A percentile compares a stretch with the other conserved stretches of the same genome.
Evolutionary conservation across 2,329 filamentous ascomycete genomes (phyloP).

Genomic region (Saccharata proteae): DNA sequence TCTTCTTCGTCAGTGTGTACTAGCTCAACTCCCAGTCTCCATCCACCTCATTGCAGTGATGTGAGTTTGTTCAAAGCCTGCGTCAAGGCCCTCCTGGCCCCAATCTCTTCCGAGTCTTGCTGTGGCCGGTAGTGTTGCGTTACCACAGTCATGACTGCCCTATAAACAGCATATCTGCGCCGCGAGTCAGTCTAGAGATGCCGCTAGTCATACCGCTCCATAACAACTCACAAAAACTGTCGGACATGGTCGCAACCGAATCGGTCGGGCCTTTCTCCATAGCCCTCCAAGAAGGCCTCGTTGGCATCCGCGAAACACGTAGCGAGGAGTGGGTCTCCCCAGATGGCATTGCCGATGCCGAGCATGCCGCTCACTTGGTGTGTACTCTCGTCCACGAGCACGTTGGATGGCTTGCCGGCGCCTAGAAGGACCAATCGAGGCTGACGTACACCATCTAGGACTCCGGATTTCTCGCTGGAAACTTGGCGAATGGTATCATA

Average conservation of each 20-base stretch:
- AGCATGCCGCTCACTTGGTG: constrained; percentile 38
- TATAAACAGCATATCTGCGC: constrained; percentile 33
- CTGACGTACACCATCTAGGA: constrained; percentile 38
- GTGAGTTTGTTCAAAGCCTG: constrained; percentile 26
- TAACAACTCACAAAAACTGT: constrained; percentile 31
- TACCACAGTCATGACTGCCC: constrained; percentile 30
- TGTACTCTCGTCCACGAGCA: constrained; percentile 39
- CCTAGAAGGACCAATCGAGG: constrained; percentile 41
- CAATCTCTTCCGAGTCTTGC: constrained; percentile 28
- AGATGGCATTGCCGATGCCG: constrained; percentile 42
- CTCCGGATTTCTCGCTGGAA: constrained; percentile 22
- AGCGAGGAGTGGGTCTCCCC: constrained; percentile 45
- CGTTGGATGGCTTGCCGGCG: constrained; percentile 36
- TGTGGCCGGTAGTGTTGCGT: constrained; percentile 32
- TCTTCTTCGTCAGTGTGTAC: no score
- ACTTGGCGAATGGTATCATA: constrained; percentile 43
- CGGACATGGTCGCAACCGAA: constrained; percentile 22
- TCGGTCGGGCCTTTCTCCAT: constrained; percentile 24
- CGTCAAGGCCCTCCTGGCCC: constrained; percentile 29
- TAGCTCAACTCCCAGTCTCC: no score
- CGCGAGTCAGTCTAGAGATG: constrained; percentile 3
- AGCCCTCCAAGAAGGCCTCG: constrained; percentile 31
- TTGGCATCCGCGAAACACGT: no score
- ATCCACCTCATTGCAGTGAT: no score
- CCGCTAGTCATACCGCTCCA: no score